Evolutionary conservation across 1,139 yeast species (phyloP).

Genomic region (Geotrichum candidum): DNA sequence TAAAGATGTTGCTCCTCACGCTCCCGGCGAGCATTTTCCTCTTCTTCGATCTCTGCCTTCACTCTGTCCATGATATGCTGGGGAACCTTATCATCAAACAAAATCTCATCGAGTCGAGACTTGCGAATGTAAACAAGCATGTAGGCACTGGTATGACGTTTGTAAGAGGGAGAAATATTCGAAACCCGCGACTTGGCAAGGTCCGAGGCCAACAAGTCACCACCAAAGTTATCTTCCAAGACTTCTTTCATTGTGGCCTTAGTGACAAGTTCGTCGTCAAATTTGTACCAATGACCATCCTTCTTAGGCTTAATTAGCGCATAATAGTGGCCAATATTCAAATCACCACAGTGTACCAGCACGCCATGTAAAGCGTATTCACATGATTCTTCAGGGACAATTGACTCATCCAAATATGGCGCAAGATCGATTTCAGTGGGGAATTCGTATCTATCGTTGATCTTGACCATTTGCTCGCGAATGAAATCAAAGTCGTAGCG

Average conservation of each 20-base stretch:
- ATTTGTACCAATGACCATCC: constrained; percentile 74
- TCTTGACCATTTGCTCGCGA: constrained; percentile 82
- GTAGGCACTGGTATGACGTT: constrained; percentile 89
- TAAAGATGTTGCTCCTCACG: constrained; percentile 76
- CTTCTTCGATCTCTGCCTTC: constrained; percentile 53
- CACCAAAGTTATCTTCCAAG: constrained; percentile 89
- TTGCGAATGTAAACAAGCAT: constrained; percentile 91
- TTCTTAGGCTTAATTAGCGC: constrained; percentile 82
- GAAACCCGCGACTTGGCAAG: constrained; percentile 8
- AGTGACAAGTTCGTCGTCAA: constrained; percentile 94
- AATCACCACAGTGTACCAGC: constrained; percentile 90
- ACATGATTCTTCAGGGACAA: constrained; percentile 58
- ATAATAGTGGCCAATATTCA: constrained; percentile 93
- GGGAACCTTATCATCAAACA: constrained; percentile 63
- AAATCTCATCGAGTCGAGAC: constrained; percentile 49
- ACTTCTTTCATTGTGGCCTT: constrained; percentile 78
- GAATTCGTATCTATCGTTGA: constrained; percentile 87
- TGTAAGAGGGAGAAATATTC: constrained; percentile 28
- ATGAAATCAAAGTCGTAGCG: constrained; percentile 92
- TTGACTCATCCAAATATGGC: constrained; percentile 61
- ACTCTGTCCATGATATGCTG: constrained; percentile 61
- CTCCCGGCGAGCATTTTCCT: constrained; percentile 52
- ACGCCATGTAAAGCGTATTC: constrained; percentile 86
- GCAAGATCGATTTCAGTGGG: constrained; percentile 77
- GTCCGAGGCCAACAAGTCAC: constrained; percentile 38